Conservation (phyloP, 176 grass and related monocot genomes). For the Cenchrus americanus region DNA sequence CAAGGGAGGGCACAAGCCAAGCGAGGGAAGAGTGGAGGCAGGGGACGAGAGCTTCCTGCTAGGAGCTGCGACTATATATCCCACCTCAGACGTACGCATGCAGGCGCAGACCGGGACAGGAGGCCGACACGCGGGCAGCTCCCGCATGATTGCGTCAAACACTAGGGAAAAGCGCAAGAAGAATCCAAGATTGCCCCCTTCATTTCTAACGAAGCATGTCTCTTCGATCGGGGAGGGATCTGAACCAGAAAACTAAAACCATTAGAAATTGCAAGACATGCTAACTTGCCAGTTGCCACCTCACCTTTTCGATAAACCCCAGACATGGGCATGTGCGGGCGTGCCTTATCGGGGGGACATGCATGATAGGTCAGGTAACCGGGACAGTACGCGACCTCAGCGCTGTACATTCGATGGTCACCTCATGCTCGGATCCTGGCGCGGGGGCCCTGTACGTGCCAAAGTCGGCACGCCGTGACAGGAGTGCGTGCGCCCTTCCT, state of each 20-base stretch:
- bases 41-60: no score
- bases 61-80: no score
- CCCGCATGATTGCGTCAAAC: not conserved
- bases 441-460: not conserved
- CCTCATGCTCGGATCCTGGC: slow-evolving; percentile 36
- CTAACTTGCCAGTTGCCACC: not conserved
- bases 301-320: not conserved
- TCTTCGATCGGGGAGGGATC: not conserved
- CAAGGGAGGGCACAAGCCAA: no score
- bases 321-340: no score
- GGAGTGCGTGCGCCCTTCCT: slow-evolving; percentile 11
- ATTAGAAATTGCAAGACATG: not conserved
- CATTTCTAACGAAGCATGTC: not conserved
- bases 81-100: not conserved
- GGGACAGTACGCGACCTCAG: slow-evolving; percentile 22
- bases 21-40: no score
- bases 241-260: not conserved
- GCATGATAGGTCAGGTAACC: slow-evolving; percentile 9
- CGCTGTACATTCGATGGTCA: slow-evolving; percentile 43
- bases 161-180: not conserved
- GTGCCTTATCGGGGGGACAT: not conserved
- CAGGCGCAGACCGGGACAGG: not conserved
- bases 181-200: not conserved
- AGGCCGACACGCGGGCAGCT: not conserved
- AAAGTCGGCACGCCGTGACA: slow-evolving; percentile 7